These are phyloP conservation scores for Akanthomyces dipterigenus DNA, from an alignment of 2,329 filamentous ascomycete species.

Conservation along the genomic window DNA sequence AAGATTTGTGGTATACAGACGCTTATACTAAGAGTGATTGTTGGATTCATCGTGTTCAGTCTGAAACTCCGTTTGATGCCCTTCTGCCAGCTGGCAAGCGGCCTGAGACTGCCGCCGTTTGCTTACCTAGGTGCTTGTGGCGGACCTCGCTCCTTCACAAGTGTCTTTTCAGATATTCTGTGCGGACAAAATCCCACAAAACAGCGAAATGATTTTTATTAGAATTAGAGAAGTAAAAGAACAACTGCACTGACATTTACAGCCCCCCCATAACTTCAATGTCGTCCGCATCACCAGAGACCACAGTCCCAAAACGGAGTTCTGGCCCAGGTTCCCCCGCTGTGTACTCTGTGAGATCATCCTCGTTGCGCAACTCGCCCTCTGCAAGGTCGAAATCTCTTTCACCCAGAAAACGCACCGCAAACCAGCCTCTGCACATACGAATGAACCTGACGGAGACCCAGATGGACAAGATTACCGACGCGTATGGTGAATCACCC, in stretches of 20 bases:
- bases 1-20: too few relatives aligned
- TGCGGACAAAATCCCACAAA: neutral
- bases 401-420: conserved; percentile 28
- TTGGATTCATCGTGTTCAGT: neutral
- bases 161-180: neutral
- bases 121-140: neutral
- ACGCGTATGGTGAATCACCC: conserved; percentile 30
- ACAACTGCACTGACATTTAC: neutral
- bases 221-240: neutral
- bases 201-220: neutral
- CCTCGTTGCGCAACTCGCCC: neutral
- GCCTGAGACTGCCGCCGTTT: neutral
- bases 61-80: neutral
- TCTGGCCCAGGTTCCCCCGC: neutral
- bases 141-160: neutral
- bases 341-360: conserved; percentile 1
- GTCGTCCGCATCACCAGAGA: neutral
- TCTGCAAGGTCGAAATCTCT: conserved; percentile 26
- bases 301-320: neutral
- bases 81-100: neutral
- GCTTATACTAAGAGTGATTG: too few relatives aligned
- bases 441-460: conserved; percentile 43
- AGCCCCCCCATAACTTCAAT: neutral
- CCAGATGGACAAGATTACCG: conserved; percentile 41
- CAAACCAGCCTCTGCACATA: conserved; percentile 36